Conservation (phyloP, 805 yeast species). For the Ogataea methanolica region DNA sequence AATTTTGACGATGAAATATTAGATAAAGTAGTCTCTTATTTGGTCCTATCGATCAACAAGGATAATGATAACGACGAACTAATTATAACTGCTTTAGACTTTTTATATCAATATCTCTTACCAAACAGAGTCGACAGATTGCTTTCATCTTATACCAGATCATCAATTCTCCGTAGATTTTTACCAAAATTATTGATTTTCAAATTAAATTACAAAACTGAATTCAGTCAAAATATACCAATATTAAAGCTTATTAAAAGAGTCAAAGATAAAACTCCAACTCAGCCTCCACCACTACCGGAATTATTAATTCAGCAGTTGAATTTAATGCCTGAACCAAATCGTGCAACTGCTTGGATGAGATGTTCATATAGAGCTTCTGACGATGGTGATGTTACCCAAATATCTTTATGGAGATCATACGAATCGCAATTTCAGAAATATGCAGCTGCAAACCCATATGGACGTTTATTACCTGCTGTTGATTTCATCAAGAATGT, state of each 20-base stretch:
- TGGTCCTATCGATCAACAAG: conserved; percentile 40
- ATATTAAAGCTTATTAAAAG: conserved; percentile 44
- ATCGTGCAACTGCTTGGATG: conserved; percentile 92
- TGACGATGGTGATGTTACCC: conserved; percentile 81
- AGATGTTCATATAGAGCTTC: conserved; percentile 83
- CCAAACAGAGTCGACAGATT: conserved; percentile 57
- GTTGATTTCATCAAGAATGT: conserved; percentile 96
- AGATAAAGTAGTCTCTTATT: conserved; percentile 49
- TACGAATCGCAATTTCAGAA: conserved; percentile 83
- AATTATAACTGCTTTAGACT: conserved; percentile 67
- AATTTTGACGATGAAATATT: conserved; percentile 43
- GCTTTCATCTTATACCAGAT: conserved; percentile 41
- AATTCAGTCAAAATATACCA: conserved; percentile 32
- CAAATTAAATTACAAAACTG: conserved; percentile 36
- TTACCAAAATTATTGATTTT: conserved; percentile 59
- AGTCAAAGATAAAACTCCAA: conserved; percentile 60
- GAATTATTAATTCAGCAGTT: conserved; percentile 49
- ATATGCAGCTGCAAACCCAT: conserved; percentile 39
- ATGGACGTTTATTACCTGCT: conserved; percentile 73
- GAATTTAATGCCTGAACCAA: conserved; percentile 71
- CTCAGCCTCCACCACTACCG: conserved; percentile 50
- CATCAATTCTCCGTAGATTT: conserved; percentile 49
- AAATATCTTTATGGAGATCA: conserved; percentile 91
- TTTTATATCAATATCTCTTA: conserved; percentile 72
- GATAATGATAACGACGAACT: conserved; percentile 60